Base-by-base conservation (phyloP, 139 green algal species). In the Klebsormidium nitens region DNA sequence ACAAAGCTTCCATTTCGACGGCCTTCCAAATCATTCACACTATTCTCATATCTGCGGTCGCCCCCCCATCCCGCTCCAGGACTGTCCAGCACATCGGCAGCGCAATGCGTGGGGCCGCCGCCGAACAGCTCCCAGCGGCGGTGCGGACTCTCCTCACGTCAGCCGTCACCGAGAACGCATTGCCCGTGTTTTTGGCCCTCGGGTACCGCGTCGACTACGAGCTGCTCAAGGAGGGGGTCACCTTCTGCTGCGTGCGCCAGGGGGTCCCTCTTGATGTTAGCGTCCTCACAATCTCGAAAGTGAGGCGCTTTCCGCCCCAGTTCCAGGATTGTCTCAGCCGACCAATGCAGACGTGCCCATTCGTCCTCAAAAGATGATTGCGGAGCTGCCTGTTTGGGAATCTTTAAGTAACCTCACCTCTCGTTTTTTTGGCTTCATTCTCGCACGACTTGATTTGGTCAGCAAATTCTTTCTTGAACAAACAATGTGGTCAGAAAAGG, bases 131-230 rank as follows among this genome's bases (percentile, higher is more conserved):
- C 8, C 35, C 50, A 37, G 64, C 64, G 8, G 8, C 11, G 19
- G 44, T 72, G 6, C 64, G 64, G 48, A 8, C 49, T 23, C 5
- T 50, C 32, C 23, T 72, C 48, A 49, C 71, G 34, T 8, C 14
- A 8, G 8, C 6, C 47, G 36, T 72, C 48, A 72, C 17, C 55
- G 26, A 28, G 23, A 72, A 72, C 50, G 64, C 64, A 23, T n/a
- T 72, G 49, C 34, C 19, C 48, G 71, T 72, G 48, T 71, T 72
- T 5, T 14, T 50, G 14, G 64, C 64, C 17, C 5, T 71, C n/a
- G 64, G 64, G 23, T 72, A 56, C 55, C 23, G 26, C 17, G 5
- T 72, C 14, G 64, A 72, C 49, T 71, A 71, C 64, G 64, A 72
- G 44, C 5, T 71, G 5, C 55, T 71, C 17, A 47, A 28, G 17